Percentiles rank a stretch among this genome's conserved stretches.
phyloP scores from a whole-genome alignment of 2,329 filamentous ascomycete species.

The Colletotrichum sp. region DNA sequence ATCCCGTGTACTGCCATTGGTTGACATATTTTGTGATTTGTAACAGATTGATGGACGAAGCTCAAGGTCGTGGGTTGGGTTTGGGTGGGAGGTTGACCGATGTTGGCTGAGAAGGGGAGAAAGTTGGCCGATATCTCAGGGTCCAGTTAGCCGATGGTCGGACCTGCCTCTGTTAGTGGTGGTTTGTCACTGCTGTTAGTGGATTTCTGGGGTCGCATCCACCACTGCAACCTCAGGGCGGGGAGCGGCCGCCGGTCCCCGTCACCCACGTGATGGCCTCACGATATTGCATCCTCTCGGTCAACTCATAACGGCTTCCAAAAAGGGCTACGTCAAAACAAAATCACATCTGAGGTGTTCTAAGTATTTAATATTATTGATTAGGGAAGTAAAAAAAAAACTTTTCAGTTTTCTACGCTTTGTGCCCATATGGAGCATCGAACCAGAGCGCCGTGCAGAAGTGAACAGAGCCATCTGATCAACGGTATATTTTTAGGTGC shows the following conservation, averaged over 20 bases:
- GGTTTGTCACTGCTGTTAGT: background rate
- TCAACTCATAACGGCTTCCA: rapidly evolving
- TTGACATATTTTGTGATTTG: background rate
- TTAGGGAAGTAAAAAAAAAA: background rate
- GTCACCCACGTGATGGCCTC: background rate
- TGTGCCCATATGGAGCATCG: background rate
- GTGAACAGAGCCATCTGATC: background rate
- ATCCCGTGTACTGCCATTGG: background rate
- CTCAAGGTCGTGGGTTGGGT: background rate
- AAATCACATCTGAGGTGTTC: background rate
- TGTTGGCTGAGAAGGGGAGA: no score
- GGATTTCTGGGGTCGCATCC: background rate
- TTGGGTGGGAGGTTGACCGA: background rate
- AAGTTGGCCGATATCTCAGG: background rate
- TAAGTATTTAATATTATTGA: rapidly evolving
- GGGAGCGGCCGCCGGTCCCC: background rate
- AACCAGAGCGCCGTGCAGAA: background rate
- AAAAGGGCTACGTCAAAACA: rapidly evolving
- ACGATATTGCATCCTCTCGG: background rate
- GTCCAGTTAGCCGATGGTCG: background rate
- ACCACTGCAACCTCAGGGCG: background rate
- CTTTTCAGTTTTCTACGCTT: background rate
- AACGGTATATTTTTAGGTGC: background rate
- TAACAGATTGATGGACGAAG: background rate
- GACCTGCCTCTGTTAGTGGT: background rate